A percentile compares a stretch with the other conserved stretches of the same genome.
Evolutionary conservation across 176 grass and related monocot species (phyloP).

Genomic region (Eragrostis curvula): DNA sequence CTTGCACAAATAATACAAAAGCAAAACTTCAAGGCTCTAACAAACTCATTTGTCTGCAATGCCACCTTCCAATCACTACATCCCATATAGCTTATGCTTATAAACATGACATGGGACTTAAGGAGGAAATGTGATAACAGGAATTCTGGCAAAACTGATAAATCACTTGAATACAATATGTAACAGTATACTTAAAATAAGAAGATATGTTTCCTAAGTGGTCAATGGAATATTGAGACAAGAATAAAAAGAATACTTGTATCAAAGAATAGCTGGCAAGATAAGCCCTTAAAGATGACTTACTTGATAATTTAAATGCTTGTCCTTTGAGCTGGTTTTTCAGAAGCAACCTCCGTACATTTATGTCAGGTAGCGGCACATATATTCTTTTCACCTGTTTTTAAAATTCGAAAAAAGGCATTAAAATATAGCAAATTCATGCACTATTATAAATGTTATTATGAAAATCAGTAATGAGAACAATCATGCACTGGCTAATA

Average conservation of each 20-base stretch:
- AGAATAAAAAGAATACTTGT: background rate
- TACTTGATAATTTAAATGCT: slow-evolving; percentile 86
- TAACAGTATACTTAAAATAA: background rate
- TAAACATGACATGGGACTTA: background rate
- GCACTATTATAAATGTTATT: background rate
- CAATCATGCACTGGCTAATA: background rate
- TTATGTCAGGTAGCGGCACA: slow-evolving; percentile 83
- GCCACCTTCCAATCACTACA: background rate
- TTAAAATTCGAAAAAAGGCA: slow-evolving; percentile 22
- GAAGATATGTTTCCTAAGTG: background rate
- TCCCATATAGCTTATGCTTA: background rate
- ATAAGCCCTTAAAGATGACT: slow-evolving; percentile 16
- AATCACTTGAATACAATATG: background rate
- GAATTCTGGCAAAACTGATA: background rate
- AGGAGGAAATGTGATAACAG: background rate
- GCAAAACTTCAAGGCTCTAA: background rate
- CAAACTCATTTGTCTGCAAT: background rate
- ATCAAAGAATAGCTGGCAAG: background rate
- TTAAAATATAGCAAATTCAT: background rate
- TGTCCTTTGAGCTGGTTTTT: slow-evolving; percentile 96
- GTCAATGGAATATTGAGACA: background rate
- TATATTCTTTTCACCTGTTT: slow-evolving; percentile 98
- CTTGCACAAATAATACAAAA: slow-evolving; percentile 18
- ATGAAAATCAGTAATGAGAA: slow-evolving; percentile 10
- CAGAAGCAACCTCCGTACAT: slow-evolving; percentile 75